Evolutionary conservation across 768 basidiomycete genomes (phyloP), one percentile per base, ranked within the genome.

Genomic region (Erythrobasidium yunnanense): DNA sequence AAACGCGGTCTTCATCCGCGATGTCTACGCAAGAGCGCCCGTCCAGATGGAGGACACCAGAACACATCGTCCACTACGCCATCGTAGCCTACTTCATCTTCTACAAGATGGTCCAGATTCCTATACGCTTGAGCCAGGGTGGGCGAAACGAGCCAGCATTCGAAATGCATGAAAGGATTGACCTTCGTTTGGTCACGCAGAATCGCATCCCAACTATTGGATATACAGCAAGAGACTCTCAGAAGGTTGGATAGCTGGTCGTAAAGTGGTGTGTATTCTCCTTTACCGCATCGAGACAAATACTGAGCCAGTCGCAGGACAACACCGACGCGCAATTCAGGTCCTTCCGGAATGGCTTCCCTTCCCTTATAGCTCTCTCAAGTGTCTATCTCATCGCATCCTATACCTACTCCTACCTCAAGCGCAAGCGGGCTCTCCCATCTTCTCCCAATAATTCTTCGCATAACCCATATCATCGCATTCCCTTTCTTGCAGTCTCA

Each of bases 321-420:
- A 88, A 86, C 73, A 90, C 88, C 69, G 95, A 97, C 72, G 78
- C 81, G 0, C 95, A 97, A 78, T 96, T 91, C 74, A 86, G 86
- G 25, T 81, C 84, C 2, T 95, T 99, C 76, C 83, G 95, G 38
- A 80, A 81, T 71, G 88, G 90, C 74, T 74, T 96, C 50, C 82
- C 85, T 4, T 75, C 84, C 4, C 81, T 97, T 2, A 72, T 80
- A 35, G 45, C 74, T 45, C 78, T 87, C 29, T 77, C 79, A 17
- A 66, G 77, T 27, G 71, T 80, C n/a, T 87, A 86, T 74, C 77
- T 90, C 20, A 68, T 76, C 23, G 69, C 82, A 55, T 85, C 86
- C 72, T 78, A 75, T 25, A 29, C 82, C n/a, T 83, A 82, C 49
- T 11, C 45, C 25, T 51, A 63, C 69, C 78, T 75, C 66, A 77